Conservation (phyloP, 306 rosid species). For the Acacia acuminata region DNA sequence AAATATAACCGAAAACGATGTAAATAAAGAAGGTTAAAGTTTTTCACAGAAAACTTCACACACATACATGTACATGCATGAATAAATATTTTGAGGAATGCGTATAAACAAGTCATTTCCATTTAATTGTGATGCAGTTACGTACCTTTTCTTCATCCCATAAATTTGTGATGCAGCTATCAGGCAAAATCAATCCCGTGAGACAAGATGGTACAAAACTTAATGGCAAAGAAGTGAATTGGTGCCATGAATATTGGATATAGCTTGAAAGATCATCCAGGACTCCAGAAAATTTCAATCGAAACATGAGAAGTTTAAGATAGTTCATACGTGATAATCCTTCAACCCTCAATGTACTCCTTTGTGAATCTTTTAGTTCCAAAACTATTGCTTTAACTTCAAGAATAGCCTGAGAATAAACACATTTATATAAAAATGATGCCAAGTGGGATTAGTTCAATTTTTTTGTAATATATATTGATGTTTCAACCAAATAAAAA, state of each 20-base stretch:
- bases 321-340: neutral
- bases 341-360: neutral
- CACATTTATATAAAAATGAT: neutral
- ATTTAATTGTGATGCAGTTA: too few species aligned
- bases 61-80: neutral
- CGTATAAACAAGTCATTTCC: too few species aligned
- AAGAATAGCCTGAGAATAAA: neutral
- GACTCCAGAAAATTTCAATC: neutral
- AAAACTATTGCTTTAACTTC: conserved; percentile 7
- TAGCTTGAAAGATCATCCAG: neutral
- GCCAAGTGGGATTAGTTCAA: neutral
- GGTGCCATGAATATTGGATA: neutral
- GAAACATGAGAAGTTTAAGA: neutral
- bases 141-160: neutral
- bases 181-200: neutral
- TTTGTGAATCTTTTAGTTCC: neutral
- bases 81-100: too few species aligned
- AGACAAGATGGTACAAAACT: neutral
- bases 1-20: neutral
- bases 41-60: neutral
- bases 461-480: neutral
- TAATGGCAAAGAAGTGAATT: neutral
- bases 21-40: too few species aligned
- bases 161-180: neutral
- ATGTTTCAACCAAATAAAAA: neutral